Evolutionary conservation across 2,329 filamentous ascomycete genomes (phyloP), one percentile per base, ranked within the genome.

Genomic region (Ampelomyces quisqualis): DNA sequence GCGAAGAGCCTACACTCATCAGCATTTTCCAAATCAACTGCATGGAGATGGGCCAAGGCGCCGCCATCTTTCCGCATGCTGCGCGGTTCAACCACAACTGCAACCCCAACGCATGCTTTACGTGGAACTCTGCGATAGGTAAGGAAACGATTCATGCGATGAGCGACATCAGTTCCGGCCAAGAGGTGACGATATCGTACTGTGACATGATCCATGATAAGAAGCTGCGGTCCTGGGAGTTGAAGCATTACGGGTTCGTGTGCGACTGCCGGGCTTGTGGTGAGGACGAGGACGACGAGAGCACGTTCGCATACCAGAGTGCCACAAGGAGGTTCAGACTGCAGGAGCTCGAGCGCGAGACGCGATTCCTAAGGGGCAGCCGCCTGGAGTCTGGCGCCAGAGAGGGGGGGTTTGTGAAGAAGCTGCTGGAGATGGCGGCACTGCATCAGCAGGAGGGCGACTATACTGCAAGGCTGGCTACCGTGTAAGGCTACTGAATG

Each of bases 41-140:
- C 38, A 71, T 70, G 62, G 62, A 66, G 34, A 60, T 61, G 42
- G 51, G 46, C 5, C 33, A 45, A 2, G 62, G 62, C 2, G 62
- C 65, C 0, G 66, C 58, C 5, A 54, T 73, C 10, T 72, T 70
- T 29, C 56, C 60, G 6, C 41, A 61, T 20, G 58, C 68, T 11
- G 55, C 67, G 4, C 66, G 69, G 20, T 65, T 72, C 59, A 73
- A 72, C 39, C 70, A 73, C 50, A 58, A 52, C 13, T 73, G 70
- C 53, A 62, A 55, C 20, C 68, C 70, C 1, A 73, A 72, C 37
- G 64, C 69, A 1, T 54, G 51, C 40, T 72, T 66, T 34, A 49
- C 43, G 13, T 70, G 65, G 68, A 69, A 70, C 40, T 31, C 35
- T 1, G 34, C 39, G 5, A 58, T 64, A 9, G 35, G 47, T 4